Percentiles rank a stretch among this genome's conserved stretches.
phyloP scores from a whole-genome alignment of 2,329 filamentous ascomycete species.

The Alternaria alternata region DNA sequence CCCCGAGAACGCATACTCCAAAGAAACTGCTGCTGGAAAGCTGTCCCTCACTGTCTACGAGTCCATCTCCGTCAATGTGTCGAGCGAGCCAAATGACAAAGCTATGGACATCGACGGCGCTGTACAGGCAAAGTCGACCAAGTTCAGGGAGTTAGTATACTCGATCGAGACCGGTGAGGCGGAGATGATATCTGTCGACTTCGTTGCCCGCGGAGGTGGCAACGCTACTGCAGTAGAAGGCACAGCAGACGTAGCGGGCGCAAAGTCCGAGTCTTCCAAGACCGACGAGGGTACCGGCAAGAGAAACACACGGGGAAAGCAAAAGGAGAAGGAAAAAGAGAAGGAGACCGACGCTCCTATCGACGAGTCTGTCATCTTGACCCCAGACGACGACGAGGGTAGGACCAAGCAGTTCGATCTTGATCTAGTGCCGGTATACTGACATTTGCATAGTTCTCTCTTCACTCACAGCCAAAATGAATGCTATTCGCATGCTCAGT shows the following conservation, averaged over 20 bases:
- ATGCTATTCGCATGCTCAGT: slow-evolving; percentile 93
- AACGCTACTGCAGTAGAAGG: slow-evolving; percentile 71
- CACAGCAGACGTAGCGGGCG: slow-evolving; percentile 31
- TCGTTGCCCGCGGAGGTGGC: slow-evolving; percentile 83
- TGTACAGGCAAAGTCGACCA: slow-evolving; percentile 60
- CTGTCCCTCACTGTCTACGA: slow-evolving; percentile 93
- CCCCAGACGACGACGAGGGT: slow-evolving; percentile 71
- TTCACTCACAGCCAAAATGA: slow-evolving; percentile 82
- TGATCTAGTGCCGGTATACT: slow-evolving; percentile 6
- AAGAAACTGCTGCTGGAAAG: slow-evolving; percentile 72
- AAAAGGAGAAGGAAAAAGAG: slow-evolving; percentile 60
- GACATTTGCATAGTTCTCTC: slow-evolving; percentile 60
- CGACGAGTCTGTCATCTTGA: slow-evolving; percentile 53
- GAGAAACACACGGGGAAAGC: slow-evolving; percentile 60
- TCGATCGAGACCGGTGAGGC: slow-evolving; percentile 92
- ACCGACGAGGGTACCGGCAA: slow-evolving; percentile 55
- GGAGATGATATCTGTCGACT: slow-evolving; percentile 97
- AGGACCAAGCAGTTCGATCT: slow-evolving; percentile 30
- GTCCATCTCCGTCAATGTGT: slow-evolving; percentile 60
- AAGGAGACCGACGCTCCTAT: slow-evolving; percentile 45
- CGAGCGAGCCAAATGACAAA: slow-evolving; percentile 47
- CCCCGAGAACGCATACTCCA: slow-evolving; percentile 63
- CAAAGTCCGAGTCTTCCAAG: slow-evolving; percentile 29
- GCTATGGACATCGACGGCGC: slow-evolving; percentile 71
- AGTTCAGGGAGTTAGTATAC: slow-evolving; percentile 84